These are phyloP conservation scores for Colletotrichum shisoi DNA, from an alignment of 2,329 filamentous ascomycete species.

Conservation along the genomic window DNA sequence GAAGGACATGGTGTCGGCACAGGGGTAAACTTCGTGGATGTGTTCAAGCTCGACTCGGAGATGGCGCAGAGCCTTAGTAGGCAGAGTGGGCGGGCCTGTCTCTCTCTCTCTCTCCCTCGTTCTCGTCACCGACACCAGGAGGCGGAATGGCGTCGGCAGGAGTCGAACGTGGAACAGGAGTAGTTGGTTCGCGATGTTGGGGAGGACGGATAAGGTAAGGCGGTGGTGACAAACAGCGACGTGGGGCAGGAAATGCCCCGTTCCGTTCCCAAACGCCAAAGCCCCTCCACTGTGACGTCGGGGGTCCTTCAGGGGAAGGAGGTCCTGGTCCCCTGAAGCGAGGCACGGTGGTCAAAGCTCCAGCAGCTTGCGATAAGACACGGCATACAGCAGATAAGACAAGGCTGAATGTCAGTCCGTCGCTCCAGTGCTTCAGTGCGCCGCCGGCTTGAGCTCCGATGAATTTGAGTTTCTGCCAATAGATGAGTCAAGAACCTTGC, in stretches of 20 bases:
- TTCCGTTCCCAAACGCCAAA: background rate
- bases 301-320: constrained; percentile 12
- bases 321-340: background rate
- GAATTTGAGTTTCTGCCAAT: constrained; percentile 7
- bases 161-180: background rate
- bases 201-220: background rate
- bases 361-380: constrained; percentile 28
- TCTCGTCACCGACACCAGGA: background rate
- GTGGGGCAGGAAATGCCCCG: constrained; percentile 3
- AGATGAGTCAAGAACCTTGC: constrained; percentile 26
- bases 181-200: background rate
- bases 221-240: background rate
- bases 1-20: constrained; percentile 58
- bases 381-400: constrained; percentile 19
- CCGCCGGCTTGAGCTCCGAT: background rate
- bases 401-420: constrained; percentile 22
- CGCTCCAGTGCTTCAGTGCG: background rate
- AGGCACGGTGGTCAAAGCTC: constrained; percentile 28
- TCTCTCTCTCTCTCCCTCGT: too few species aligned
- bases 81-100: too few species aligned
- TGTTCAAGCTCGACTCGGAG: background rate
- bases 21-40: background rate
- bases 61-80: background rate
- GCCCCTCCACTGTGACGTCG: constrained; percentile 37
- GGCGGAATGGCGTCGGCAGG: background rate